Base-by-base conservation (phyloP, 257 asterid species). In the Anisodus tanguticus region DNA sequence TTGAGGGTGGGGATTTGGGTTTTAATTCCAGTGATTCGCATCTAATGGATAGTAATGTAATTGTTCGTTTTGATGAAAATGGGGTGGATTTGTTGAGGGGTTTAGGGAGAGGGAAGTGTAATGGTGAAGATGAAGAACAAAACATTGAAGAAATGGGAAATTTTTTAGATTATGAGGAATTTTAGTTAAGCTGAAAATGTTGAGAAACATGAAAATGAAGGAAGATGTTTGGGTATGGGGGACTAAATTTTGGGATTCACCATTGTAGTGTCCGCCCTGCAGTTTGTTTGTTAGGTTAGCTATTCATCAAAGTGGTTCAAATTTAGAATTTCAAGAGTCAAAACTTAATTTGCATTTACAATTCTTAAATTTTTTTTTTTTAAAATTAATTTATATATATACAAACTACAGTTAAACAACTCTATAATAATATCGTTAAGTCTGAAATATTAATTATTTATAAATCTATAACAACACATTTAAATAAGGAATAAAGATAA, bases 21-120 rank as follows among this genome's bases (percentile, higher is more conserved):
- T 51, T 81, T 80, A 88, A 79, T 86, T 85, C 82, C 37, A 64
- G 53, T 22, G 87, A 86, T 82, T 84, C 89, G 45, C 93, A 87
- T 22, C 90, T 88, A 47, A 87, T 84, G 79, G 80, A 31, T 69
- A 26, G 54, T 5, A 12, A 9, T 54, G 7, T 76, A 60, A 69
- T 79, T 76, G 9, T 71, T 71, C 45, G 45, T 74, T 49, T 74
- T 45, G 39, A 49, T 72, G 80, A 45, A 72, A 45, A 72, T 3
- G 45, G 45, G 62, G 9, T 74, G 43, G 4, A 26, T 74, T 74
- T 74, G 41, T 49, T 74, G 62, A 49, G 39, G 2, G 13, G 62
- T 74, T 74, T 74, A 22, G 22, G 45, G 22, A 74, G 81, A 74
- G 81, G 81, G 6, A 74, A 49, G 41, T 47, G 22, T 74, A 74